Evolutionary conservation across 306 rosid genomes (phyloP).

Genomic region (Purshia tridentata): DNA sequence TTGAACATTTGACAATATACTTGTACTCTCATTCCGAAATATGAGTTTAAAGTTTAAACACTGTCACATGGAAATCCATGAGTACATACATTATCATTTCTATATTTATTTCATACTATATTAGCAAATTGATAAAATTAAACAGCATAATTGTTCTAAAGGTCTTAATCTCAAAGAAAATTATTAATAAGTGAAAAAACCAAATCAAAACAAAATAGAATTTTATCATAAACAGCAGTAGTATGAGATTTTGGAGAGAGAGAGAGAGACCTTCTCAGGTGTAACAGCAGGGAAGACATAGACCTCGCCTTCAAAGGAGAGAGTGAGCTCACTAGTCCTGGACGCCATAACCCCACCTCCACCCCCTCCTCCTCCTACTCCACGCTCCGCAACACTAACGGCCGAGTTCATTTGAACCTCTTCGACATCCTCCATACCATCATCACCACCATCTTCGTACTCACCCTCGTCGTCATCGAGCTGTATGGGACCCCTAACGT

Average conservation of each 20-base stretch:
- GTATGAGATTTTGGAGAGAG: neutral
- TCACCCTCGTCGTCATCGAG: conserved; percentile 53
- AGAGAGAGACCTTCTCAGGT: conserved; percentile 63
- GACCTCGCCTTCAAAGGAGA: conserved; percentile 96
- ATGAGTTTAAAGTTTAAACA: neutral
- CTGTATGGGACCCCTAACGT: conserved; percentile 30
- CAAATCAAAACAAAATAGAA: neutral
- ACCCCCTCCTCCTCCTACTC: neutral
- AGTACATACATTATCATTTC: neutral
- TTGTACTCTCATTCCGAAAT: neutral
- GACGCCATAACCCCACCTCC: conserved; percentile 40
- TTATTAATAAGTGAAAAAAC: neutral
- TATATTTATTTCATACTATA: neutral
- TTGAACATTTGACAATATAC: neutral
- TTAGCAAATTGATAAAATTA: neutral
- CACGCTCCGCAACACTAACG: conserved; percentile 46
- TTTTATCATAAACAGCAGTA: neutral
- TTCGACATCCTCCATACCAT: conserved; percentile 63
- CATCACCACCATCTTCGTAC: conserved; percentile 47
- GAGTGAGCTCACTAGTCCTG: conserved; percentile 91
- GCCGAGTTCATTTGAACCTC: conserved; percentile 43
- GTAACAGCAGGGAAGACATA: conserved; percentile 89
- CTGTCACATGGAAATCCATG: neutral
- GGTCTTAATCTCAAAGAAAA: neutral
- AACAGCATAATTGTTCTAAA: neutral